Percentiles rank a stretch among this genome's conserved stretches.
Conservation (phyloP, 345 rosid species). For the Odontarrhena argentea region DNA sequence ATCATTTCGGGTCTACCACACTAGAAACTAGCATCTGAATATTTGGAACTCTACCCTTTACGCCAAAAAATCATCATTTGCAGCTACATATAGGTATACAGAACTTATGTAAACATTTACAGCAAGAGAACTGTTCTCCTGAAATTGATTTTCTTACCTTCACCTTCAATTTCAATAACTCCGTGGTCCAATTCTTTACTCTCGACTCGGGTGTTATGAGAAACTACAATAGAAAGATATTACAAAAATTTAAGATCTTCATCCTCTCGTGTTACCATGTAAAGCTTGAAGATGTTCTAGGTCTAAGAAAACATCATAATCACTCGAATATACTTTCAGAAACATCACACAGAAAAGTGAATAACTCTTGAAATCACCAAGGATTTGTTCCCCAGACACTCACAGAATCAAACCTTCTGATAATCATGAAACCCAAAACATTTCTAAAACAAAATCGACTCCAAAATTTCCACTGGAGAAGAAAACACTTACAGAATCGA, state of each 20-base stretch:
- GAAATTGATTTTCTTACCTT: conserved; percentile 1
- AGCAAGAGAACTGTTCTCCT: background rate
- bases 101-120: background rate
- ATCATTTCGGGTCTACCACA: conserved; percentile 5
- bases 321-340: background rate
- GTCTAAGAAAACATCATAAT: background rate
- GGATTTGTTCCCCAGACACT: conserved; percentile 1
- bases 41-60: conserved; percentile 16
- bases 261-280: background rate
- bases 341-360: conserved; percentile 10
- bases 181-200: background rate
- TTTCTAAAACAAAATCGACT: conserved; percentile 3
- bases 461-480: background rate
- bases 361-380: conserved; percentile 5
- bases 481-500: conserved; percentile 44
- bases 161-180: conserved; percentile 36
- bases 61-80: conserved; percentile 18
- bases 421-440: conserved; percentile 2
- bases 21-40: conserved; percentile 32
- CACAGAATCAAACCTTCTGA: conserved; percentile 14
- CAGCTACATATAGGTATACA: background rate
- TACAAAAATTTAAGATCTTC: background rate
- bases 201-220: conserved; percentile 9
- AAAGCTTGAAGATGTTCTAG: conserved; percentile 1
- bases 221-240: conserved; percentile 27